Conservation (phyloP, 495 filamentous ascomycete genomes). For the Letharia columbiana region DNA sequence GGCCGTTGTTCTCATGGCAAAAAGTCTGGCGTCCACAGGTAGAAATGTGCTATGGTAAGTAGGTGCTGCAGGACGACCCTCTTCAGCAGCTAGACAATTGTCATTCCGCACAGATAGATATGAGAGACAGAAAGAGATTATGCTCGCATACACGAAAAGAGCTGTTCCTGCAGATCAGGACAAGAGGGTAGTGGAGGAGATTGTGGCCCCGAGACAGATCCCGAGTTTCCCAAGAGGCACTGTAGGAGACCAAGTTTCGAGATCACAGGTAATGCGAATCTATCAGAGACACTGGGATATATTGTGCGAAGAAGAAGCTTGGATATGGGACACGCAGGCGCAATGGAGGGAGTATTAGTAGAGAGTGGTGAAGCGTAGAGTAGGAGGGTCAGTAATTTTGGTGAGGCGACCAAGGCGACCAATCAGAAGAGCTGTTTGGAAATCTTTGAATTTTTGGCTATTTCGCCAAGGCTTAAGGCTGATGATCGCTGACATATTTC, state of each 20-base stretch:
- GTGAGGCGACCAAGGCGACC: slow-evolving; percentile 5
- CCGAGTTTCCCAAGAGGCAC: not conserved
- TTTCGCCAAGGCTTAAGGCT: not conserved
- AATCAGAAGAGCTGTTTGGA: not conserved
- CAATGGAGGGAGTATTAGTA: not conserved
- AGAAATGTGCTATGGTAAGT: slow-evolving; percentile 2
- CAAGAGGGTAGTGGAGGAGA: slow-evolving; percentile 9
- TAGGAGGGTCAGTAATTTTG: not conserved
- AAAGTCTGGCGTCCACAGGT: not conserved
- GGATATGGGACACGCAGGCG: slow-evolving; percentile 2
- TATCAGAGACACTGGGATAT: slow-evolving; percentile 3
- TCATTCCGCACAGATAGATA: slow-evolving; percentile 3
- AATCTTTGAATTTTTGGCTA: not conserved
- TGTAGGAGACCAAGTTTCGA: slow-evolving; percentile 8
- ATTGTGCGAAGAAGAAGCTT: not conserved
- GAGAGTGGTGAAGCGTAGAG: not conserved
- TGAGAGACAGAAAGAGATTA: slow-evolving; percentile 5
- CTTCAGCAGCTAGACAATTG: not conserved
- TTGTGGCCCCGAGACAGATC: not conserved
- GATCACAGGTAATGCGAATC: slow-evolving; percentile 3
- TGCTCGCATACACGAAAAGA: slow-evolving; percentile 6
- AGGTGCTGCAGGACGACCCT: not conserved
- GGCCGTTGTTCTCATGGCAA: slow-evolving; percentile 6
- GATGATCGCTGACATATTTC: not conserved
- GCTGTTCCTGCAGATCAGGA: slow-evolving; percentile 4